Base-by-base conservation (phyloP, 305 asterid genomes). In the Petunia hybrid region DNA sequence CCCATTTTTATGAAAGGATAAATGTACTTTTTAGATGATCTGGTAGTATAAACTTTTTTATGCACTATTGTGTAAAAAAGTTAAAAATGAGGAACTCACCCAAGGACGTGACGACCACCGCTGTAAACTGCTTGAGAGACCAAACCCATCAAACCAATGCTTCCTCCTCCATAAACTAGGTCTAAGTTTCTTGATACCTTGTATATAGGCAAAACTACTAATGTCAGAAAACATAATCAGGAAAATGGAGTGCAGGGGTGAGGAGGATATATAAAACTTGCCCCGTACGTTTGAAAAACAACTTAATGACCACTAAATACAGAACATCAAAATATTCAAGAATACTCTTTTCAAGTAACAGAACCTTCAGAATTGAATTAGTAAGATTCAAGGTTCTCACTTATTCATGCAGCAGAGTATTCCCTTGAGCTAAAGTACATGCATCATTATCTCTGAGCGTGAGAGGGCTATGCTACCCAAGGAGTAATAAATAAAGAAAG, bases 31-130 rank as follows among this genome's bases (percentile, higher is more conserved):
- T 42, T 68, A 42, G 8, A 55, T 3, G 8, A 68, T 41, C 0
- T 67, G 14, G n/a, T 42, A 68, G 8, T 4, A n/a, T 68, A 3
- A 22, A 68, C 0, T 3, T 4, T 22, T 22, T 22, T 22, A 22
- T 22, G 31, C 31, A 22, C 31, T 22, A 0, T 22, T 0, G 31
- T 22, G 31, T 22, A 22, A 75, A 10, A 59, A 60, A 13, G 57
- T 42, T 16, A 56, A 9, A 40, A 55, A 57, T 16, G 48, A n/a
- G 53, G 55, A 64, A 57, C 76, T 83, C 13, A 83, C 85, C 85
- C 85, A 66, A 83, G 79, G 66, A 83, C 85, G 51, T 83, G 85
- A 40, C 80, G 85, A 36, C 85, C 85, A 7, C 85, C 85, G 61
- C 12, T 83, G 65, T 83, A 79, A 1, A 83, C 85, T 36, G 85